Evolutionary conservation across 129 eudicot species (phyloP).

Genomic region (Tanacetum coccineum): DNA sequence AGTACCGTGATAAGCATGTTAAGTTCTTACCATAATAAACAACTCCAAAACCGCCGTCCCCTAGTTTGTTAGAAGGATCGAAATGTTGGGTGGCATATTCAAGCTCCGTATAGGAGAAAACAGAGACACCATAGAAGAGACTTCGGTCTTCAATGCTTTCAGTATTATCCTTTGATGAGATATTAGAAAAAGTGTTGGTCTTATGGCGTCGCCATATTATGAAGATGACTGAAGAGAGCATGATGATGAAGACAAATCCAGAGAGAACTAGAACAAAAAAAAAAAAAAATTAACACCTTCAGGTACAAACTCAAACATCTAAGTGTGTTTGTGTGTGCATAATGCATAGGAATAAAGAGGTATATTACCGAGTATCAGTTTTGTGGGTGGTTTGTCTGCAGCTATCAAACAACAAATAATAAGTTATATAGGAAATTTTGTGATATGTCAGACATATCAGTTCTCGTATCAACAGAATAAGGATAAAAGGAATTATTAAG

Average conservation of each 20-base stretch:
- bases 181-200: conserved; percentile 19
- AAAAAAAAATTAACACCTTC: conserved; percentile 16
- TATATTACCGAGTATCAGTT: conserved; percentile 13
- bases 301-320: conserved; percentile 3
- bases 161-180: conserved; percentile 26
- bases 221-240: conserved; percentile 22
- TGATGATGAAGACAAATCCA: conserved; percentile 28
- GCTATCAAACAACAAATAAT: not conserved
- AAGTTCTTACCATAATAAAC: conserved; percentile 52
- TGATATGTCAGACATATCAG: not conserved
- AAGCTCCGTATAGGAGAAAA: conserved; percentile 51
- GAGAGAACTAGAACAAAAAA: conserved; percentile 20
- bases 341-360: not conserved
- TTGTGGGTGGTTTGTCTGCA: not conserved
- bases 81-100: conserved; percentile 55
- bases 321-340: not conserved
- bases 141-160: conserved; percentile 31
- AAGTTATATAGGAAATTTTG: not conserved
- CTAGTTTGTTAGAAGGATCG: conserved; percentile 42
- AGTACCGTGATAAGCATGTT: not conserved
- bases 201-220: conserved; percentile 29
- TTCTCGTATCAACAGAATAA: not conserved
- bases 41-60: conserved; percentile 67
- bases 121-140: conserved; percentile 37
- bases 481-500: too few relatives aligned